Conservation (phyloP, 495 filamentous ascomycete species). For the Trichoderma orchidacearum region DNA sequence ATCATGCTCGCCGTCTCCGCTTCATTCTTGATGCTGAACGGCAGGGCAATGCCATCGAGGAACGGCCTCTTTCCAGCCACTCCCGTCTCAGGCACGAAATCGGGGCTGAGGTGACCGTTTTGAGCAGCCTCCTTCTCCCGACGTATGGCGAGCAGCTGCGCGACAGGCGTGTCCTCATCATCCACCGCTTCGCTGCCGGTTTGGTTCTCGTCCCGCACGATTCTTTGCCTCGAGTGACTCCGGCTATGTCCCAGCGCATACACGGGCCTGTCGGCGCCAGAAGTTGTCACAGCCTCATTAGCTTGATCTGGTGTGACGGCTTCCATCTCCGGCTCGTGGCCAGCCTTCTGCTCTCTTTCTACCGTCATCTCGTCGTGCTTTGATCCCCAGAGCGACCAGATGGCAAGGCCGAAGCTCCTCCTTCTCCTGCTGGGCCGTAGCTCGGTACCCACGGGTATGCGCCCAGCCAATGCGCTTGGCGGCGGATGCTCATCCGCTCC, state of each 20-base stretch:
- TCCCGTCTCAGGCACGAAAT: constrained; percentile 13
- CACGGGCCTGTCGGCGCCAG: constrained; percentile 15
- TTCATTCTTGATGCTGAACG: constrained; percentile 35
- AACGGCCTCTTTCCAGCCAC: constrained; percentile 32
- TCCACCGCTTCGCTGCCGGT: constrained; percentile 9
- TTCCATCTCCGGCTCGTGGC: constrained; percentile 11
- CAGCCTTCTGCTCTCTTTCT: constrained; percentile 29
- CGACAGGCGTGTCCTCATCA: constrained; percentile 20
- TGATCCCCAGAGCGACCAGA: constrained; percentile 78
- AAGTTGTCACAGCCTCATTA: constrained; percentile 21
- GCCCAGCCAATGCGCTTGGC: constrained; percentile 65
- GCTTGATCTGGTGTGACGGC: constrained; percentile 16
- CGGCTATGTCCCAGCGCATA: constrained; percentile 7
- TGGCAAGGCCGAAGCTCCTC: constrained; percentile 58
- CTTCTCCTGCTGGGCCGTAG: constrained; percentile 31
- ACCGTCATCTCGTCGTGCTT: constrained; percentile 73
- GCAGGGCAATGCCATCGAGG: constrained; percentile 34
- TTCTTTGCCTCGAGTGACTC: constrained; percentile 16
- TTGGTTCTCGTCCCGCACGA: constrained; percentile 29
- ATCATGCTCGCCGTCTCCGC: constrained; percentile 41
- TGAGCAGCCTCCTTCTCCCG: constrained; percentile 6
- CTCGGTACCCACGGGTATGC: constrained; percentile 39
- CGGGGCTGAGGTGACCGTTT: constrained; percentile 5
- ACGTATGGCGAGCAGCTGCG: constrained; percentile 13
- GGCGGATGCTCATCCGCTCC: constrained; percentile 63